Conservation (phyloP, 2,329 filamentous ascomycete genomes). For the Fusarium sp. region DNA sequence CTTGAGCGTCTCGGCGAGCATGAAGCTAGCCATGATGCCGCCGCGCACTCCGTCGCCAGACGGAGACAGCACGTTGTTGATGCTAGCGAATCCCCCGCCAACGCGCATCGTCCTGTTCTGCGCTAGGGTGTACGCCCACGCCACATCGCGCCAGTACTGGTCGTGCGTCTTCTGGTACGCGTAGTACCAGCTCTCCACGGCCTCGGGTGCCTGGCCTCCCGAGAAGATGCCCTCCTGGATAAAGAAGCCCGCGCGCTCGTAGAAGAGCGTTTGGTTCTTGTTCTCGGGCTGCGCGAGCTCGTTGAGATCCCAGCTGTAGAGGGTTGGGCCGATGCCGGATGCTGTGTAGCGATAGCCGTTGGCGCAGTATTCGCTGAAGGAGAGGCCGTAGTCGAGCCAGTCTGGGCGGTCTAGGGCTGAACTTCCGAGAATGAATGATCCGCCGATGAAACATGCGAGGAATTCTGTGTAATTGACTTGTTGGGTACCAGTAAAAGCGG, state of each 20-base stretch:
- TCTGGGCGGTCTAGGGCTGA: constrained; percentile 61
- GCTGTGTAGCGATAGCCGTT: background rate
- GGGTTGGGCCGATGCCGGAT: background rate
- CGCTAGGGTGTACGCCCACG: constrained; percentile 60
- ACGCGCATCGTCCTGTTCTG: constrained; percentile 6
- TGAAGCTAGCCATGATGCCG: constrained; percentile 75
- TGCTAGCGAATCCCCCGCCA: background rate
- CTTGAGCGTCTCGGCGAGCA: constrained; percentile 87
- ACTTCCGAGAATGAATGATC: constrained; percentile 71
- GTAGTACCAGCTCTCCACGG: constrained; percentile 83
- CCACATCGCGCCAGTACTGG: constrained; percentile 69
- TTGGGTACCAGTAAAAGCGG: constrained; percentile 72
- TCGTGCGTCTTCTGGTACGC: constrained; percentile 79
- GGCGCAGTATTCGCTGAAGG: constrained; percentile 8
- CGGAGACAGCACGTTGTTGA: constrained; percentile 70
- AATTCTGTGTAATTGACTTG: constrained; percentile 53
- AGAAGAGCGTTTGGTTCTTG: background rate
- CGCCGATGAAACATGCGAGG: constrained; percentile 72
- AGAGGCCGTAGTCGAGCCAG: constrained; percentile 5
- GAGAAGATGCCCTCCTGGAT: background rate
- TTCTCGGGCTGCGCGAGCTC: background rate
- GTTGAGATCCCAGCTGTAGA: constrained; percentile 8
- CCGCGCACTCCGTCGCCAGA: constrained; percentile 67
- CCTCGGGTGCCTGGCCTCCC: constrained; percentile 57
- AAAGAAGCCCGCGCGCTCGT: background rate